Evolutionary conservation across 2,329 filamentous ascomycete genomes (phyloP).

Genomic region (Aspergillus bombycis): DNA sequence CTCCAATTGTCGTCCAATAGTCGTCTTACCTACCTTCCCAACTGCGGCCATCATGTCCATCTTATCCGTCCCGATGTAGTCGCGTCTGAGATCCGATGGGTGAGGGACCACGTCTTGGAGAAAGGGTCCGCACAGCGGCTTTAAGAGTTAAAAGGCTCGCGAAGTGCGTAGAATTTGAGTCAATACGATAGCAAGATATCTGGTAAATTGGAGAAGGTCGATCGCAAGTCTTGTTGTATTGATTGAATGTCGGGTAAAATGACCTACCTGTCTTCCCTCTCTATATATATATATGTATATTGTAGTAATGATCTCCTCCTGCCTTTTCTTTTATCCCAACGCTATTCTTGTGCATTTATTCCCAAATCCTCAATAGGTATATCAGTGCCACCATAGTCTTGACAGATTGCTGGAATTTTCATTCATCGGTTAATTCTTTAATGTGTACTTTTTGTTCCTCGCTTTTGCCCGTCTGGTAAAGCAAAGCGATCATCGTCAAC

Average conservation of each 20-base stretch:
- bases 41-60: constrained; percentile 45
- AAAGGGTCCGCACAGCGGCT: neutral
- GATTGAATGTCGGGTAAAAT: neutral
- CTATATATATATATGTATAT: neutral
- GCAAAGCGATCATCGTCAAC: too few relatives aligned
- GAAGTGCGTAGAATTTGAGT: neutral
- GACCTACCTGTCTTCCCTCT: too few relatives aligned
- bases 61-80: constrained; percentile 41
- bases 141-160: neutral
- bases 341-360: neutral
- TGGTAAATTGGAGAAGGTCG: neutral
- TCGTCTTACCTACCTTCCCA: constrained; percentile 34
- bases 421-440: too few relatives aligned
- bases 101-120: constrained; percentile 20
- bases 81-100: constrained; percentile 41
- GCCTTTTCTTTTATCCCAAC: neutral
- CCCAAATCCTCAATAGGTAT: neutral
- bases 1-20: constrained; percentile 34
- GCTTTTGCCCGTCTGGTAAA: neutral
- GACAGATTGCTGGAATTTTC: neutral
- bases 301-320: neutral
- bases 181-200: neutral
- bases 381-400: neutral
- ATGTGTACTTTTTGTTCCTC: neutral
- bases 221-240: neutral